A percentile compares a stretch with the other conserved stretches of the same genome.
Evolutionary conservation across 208 protist genomes (phyloP).

Genomic region (Blechomonas ayalai): DNA sequence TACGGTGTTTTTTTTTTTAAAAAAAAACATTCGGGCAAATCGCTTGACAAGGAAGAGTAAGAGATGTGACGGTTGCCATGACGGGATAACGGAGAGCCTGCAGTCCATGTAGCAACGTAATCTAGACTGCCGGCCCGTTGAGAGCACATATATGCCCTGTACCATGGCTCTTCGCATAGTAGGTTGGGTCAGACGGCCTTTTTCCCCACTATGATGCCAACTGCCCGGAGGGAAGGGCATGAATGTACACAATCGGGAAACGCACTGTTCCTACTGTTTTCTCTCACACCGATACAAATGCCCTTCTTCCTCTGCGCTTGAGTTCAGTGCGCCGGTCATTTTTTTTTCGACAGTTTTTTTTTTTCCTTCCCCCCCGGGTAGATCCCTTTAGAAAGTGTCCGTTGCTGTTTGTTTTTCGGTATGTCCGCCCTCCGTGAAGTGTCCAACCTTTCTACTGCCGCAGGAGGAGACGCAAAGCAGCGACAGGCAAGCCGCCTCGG

Average conservation of each 20-base stretch:
- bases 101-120: too few species aligned
- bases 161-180: too few species aligned
- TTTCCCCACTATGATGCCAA: too few species aligned
- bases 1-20: neutral
- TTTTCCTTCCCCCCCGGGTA: slow-evolving; percentile 3
- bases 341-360: slow-evolving; percentile 10
- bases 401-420: neutral
- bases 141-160: too few species aligned
- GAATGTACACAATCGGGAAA: too few species aligned
- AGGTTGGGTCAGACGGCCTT: too few species aligned
- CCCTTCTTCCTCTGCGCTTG: too few species aligned
- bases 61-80: slow-evolving; percentile 2
- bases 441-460: slow-evolving; percentile 15
- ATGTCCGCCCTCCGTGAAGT: slow-evolving; percentile 11
- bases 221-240: too few species aligned
- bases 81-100: slow-evolving; percentile 1
- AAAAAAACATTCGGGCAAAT: slow-evolving; percentile 1
- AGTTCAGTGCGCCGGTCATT: too few species aligned
- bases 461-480: slow-evolving; percentile 38
- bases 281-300: too few species aligned
- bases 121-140: too few species aligned
- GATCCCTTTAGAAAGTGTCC: slow-evolving; percentile 4
- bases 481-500: slow-evolving; percentile 28
- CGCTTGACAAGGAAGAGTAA: slow-evolving; percentile 1
- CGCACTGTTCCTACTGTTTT: too few species aligned